A percentile compares a stretch with the other conserved stretches of the same genome.
phyloP scores from a whole-genome alignment of 2,329 filamentous ascomycete species.

The Thelonectria discophora region DNA sequence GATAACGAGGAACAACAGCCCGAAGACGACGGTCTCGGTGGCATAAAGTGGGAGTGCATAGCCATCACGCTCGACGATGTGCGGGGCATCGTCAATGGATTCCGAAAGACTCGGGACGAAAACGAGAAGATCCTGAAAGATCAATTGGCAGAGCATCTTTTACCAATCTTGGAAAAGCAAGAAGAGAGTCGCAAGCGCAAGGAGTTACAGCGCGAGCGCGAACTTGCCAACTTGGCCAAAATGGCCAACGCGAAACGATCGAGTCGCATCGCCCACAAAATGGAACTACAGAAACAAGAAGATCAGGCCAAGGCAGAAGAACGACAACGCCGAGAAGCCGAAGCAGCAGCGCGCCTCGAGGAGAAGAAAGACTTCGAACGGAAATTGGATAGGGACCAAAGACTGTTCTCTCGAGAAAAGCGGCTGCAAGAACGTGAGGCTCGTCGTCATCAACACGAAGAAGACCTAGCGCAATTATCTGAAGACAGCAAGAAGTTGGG shows the following conservation, averaged over 20 bases:
- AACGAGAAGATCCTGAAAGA: constrained; percentile 84
- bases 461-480: constrained; percentile 81
- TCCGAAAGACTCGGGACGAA: constrained; percentile 79
- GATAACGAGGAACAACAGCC: constrained; percentile 42
- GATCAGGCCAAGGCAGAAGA: constrained; percentile 77
- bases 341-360: constrained; percentile 72
- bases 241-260: constrained; percentile 95
- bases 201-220: constrained; percentile 74
- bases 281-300: constrained; percentile 79
- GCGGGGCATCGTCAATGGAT: constrained; percentile 71
- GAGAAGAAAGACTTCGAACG: constrained; percentile 67
- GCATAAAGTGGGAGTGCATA: constrained; percentile 89
- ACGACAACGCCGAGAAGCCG: constrained; percentile 58
- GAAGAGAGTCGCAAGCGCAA: constrained; percentile 78
- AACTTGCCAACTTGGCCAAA: constrained; percentile 82
- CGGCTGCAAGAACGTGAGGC: constrained; percentile 86
- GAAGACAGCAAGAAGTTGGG: constrained; percentile 74
- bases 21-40: constrained; percentile 73
- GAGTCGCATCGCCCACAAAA: constrained; percentile 83
- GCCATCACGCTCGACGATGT: constrained; percentile 85
- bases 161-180: constrained; percentile 85
- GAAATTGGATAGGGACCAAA: constrained; percentile 78
- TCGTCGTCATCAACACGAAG: constrained; percentile 83
- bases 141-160: constrained; percentile 77
- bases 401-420: constrained; percentile 85